phyloP scores from a whole-genome alignment of 2,329 filamentous ascomycete genomes.

The Penicillium corylophilum region DNA sequence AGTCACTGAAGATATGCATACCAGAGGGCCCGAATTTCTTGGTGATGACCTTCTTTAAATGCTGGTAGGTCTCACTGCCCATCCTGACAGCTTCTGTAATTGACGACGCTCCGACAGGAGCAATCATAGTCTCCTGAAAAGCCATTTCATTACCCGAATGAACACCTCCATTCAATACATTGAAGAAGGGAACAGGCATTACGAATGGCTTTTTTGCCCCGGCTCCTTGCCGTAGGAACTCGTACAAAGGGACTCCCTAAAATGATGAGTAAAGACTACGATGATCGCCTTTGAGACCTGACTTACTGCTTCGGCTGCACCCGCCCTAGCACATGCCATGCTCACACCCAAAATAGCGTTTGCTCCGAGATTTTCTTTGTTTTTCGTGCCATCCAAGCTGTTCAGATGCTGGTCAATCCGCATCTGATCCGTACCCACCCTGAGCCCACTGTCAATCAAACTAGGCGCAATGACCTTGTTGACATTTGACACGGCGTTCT shows the following conservation, averaged over 20 bases:
- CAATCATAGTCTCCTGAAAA: constrained; percentile 46
- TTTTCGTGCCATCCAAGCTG: neutral
- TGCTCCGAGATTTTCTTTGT: neutral
- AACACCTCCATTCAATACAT: neutral
- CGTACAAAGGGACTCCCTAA: neutral
- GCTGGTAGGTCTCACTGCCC: constrained; percentile 35
- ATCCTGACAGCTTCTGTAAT: constrained; percentile 23
- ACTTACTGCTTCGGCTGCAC: neutral
- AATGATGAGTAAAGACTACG: no score
- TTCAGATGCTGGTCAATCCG: neutral
- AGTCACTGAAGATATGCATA: no score
- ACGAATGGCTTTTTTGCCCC: neutral
- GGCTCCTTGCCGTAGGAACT: neutral
- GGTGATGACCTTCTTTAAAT: constrained; percentile 29
- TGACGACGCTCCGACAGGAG: constrained; percentile 10
- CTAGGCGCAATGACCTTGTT: neutral
- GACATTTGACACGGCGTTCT: neutral
- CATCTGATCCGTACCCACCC: neutral
- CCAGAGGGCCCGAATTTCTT: constrained; percentile 30
- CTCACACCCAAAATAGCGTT: neutral
- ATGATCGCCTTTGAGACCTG: no score
- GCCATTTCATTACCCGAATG: constrained; percentile 29
- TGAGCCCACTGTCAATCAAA: neutral
- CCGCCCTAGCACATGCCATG: neutral
- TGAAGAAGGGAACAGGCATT: neutral